These are phyloP conservation scores for Nosema muscidifuracis DNA, from an alignment of 371 early-diverging fungal species.

Conservation along the genomic window DNA sequence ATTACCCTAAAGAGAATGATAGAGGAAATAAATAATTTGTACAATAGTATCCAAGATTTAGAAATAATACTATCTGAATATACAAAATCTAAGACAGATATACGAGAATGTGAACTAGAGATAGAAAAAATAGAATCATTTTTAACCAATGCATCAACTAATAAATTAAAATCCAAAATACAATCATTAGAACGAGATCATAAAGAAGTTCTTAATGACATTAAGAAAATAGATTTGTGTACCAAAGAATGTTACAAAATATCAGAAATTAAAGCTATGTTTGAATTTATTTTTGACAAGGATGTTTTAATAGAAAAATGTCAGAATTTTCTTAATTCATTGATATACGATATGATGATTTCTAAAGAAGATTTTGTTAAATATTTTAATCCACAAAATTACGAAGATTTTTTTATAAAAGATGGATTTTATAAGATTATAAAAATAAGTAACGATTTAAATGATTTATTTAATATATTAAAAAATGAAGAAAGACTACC, in stretches of 20 bases:
- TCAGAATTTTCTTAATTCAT: neutral
- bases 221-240: slow-evolving; percentile 6
- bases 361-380: neutral
- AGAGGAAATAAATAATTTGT: slow-evolving; percentile 23
- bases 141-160: neutral
- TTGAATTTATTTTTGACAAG: slow-evolving; percentile 5
- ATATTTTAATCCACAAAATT: neutral
- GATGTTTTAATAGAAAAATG: slow-evolving; percentile 1
- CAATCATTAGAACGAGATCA: neutral
- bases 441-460: neutral
- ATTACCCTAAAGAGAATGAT: too few species aligned
- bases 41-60: slow-evolving; percentile 2
- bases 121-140: neutral
- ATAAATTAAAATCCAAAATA: neutral
- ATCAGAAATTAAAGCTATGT: slow-evolving; percentile 8
- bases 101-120: neutral
- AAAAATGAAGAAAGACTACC: neutral
- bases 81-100: neutral
- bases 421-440: neutral
- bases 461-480: slow-evolving; percentile 7
- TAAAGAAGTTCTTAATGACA: neutral
- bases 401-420: too few species aligned
- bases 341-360: neutral
- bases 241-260: slow-evolving; percentile 2
- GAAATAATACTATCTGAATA: neutral